These are phyloP conservation scores for Rhodosporidiobolus sp. DNA, from an alignment of 768 basidiomycete species.

Conservation along the genomic window DNA sequence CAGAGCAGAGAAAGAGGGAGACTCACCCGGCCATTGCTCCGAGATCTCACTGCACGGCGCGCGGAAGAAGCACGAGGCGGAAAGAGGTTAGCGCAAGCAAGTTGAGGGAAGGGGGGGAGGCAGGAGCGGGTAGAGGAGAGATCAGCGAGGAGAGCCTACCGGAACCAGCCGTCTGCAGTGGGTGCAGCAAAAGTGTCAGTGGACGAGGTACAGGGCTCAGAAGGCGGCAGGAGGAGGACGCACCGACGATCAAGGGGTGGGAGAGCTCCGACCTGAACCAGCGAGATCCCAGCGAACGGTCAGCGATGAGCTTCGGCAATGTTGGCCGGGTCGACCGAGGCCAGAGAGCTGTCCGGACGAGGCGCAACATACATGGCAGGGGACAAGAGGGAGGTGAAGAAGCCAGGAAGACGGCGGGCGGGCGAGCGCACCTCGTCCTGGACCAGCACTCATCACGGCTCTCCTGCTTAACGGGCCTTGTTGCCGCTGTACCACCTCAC, in stretches of 20 bases:
- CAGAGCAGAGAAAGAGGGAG: neutral
- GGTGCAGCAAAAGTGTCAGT: neutral
- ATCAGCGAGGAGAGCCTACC: constrained; percentile 16
- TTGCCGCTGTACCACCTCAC: too few relatives aligned
- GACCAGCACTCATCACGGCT: too few relatives aligned
- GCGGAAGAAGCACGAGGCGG: neutral
- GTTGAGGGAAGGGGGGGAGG: neutral
- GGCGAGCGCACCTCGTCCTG: too few relatives aligned
- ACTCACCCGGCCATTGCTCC: constrained; percentile 53
- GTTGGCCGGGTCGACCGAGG: neutral
- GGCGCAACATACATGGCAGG: neutral
- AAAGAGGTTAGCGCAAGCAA: neutral
- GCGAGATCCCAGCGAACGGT: neutral
- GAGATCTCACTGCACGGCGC: constrained; percentile 48
- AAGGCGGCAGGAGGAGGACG: constrained; percentile 15
- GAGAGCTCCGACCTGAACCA: constrained; percentile 38
- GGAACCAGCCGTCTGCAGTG: constrained; percentile 52
- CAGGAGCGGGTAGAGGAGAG: too few relatives aligned
- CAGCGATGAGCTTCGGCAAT: neutral
- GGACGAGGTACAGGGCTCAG: neutral
- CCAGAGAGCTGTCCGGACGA: neutral
- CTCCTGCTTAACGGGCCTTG: too few relatives aligned
- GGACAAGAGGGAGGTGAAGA: too few relatives aligned
- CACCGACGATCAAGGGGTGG: constrained; percentile 50
- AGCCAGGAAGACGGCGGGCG: too few relatives aligned